These are phyloP conservation scores for Diaporthe citrichinensis DNA, from an alignment of 2,329 filamentous ascomycete species.

Conservation along the genomic window DNA sequence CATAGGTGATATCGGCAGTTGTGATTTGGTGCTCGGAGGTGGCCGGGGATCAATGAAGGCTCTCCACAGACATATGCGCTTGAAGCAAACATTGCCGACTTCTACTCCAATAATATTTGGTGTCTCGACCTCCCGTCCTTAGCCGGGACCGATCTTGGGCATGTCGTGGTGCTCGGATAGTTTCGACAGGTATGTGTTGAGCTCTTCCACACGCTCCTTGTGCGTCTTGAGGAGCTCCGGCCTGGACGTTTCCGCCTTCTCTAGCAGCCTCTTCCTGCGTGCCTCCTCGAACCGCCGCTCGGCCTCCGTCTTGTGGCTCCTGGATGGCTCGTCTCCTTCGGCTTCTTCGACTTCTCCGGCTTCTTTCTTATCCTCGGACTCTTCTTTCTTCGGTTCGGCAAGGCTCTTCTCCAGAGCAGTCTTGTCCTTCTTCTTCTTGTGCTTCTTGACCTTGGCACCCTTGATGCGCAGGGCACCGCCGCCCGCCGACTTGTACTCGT, in stretches of 20 bases:
- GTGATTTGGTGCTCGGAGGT: not conserved
- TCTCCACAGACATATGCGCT: not conserved
- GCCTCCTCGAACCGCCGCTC: constrained; percentile 86
- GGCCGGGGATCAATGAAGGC: not conserved
- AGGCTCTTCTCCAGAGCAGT: constrained; percentile 64
- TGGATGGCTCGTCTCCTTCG: constrained; percentile 48
- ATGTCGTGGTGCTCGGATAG: constrained; percentile 99
- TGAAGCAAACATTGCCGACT: not conserved
- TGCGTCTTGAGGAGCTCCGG: constrained; percentile 94
- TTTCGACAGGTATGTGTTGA: constrained; percentile 93
- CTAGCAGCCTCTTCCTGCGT: constrained; percentile 84
- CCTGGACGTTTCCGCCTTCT: constrained; percentile 75
- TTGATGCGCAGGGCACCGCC: constrained; percentile 89
- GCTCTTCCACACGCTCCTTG: constrained; percentile 94
- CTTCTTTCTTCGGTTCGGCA: constrained; percentile 56
- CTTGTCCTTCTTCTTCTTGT: constrained; percentile 73
- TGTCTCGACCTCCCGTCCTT: constrained; percentile 42
- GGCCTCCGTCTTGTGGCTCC: constrained; percentile 82
- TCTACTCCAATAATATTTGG: not conserved
- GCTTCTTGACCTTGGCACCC: constrained; percentile 75
- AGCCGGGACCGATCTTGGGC: constrained; percentile 77
- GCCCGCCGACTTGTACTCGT: constrained; percentile 78
- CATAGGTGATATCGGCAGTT: not conserved
- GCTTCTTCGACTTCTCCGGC: constrained; percentile 48
- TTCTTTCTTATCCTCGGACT: constrained; percentile 41